phyloP scores from a whole-genome alignment of 305 asterid species.

The Striga hermonthica region DNA sequence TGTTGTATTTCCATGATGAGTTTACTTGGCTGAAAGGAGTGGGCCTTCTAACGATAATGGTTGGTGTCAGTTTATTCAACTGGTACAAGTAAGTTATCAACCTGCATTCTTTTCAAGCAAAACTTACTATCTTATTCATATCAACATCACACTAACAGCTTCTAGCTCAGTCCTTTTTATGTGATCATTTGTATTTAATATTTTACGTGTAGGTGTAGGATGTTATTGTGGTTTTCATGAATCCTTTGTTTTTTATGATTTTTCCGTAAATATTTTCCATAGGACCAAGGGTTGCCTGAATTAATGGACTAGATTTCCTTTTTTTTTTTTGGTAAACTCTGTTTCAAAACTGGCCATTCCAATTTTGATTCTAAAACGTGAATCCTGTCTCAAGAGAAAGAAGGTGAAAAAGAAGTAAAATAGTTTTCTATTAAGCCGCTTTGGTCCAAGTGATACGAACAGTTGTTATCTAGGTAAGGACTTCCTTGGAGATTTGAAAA shows the following conservation, averaged over 20 bases:
- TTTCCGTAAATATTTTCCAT: too few relatives aligned
- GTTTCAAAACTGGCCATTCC: too few relatives aligned
- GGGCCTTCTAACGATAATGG: slow-evolving; percentile 76
- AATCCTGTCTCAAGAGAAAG: too few relatives aligned
- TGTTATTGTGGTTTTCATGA: too few relatives aligned
- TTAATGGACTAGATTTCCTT: too few relatives aligned
- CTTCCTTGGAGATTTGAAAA: background rate
- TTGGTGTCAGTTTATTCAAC: slow-evolving; percentile 89
- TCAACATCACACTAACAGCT: background rate
- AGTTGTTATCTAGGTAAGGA: background rate
- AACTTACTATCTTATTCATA: slow-evolving; percentile 1
- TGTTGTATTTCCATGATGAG: slow-evolving; percentile 84
- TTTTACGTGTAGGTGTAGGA: too few relatives aligned
- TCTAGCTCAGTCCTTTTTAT: slow-evolving; percentile 1
- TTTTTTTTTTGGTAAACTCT: too few relatives aligned
- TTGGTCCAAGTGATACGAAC: background rate
- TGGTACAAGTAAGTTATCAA: slow-evolving; percentile 91
- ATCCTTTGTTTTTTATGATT: too few relatives aligned
- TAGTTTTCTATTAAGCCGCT: background rate
- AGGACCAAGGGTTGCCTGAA: too few relatives aligned
- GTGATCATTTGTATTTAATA: background rate
- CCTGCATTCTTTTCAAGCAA: slow-evolving; percentile 12
- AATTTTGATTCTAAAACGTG: too few relatives aligned
- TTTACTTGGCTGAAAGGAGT: slow-evolving; percentile 83
- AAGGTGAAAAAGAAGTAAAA: background rate